A percentile compares a stretch with the other conserved stretches of the same genome.
phyloP scores from a whole-genome alignment of 2,329 filamentous ascomycete genomes.

The Tolypocladium inflatum region DNA sequence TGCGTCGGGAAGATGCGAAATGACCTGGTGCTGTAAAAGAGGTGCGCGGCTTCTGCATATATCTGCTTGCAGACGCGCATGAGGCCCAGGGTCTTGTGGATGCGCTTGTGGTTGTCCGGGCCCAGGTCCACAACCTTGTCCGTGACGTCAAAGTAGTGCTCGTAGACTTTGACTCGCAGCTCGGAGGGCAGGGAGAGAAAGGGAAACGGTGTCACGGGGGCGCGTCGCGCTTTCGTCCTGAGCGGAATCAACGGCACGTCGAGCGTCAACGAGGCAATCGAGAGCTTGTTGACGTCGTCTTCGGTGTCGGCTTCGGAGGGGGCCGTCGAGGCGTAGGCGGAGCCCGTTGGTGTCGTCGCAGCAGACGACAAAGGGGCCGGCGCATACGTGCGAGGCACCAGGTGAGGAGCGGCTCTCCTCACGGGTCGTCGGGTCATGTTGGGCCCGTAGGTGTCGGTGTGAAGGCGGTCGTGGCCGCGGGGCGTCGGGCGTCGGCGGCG shows the following conservation, averaged over 20 bases:
- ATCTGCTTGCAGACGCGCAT: constrained; percentile 52
- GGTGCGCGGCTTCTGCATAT: constrained; percentile 52
- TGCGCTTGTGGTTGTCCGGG: constrained; percentile 52
- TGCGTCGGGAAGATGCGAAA: constrained; percentile 60
- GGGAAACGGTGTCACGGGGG: constrained; percentile 40
- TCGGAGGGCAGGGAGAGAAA: constrained; percentile 63
- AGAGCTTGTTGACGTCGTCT: constrained; percentile 28
- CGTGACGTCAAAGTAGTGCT: constrained; percentile 45
- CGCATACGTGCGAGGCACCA: constrained; percentile 19
- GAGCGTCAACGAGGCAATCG: constrained; percentile 34
- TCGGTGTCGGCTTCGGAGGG: constrained; percentile 28
- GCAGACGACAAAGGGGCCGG: constrained; percentile 12
- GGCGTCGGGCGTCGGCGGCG: not conserved
- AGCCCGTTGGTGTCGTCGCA: constrained; percentile 24
- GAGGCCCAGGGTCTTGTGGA: constrained; percentile 50
- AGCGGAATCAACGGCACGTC: constrained; percentile 23
- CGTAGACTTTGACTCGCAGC: constrained; percentile 60
- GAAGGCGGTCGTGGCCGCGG: not conserved
- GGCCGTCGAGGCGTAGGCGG: constrained; percentile 25
- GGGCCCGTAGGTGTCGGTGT: not conserved
- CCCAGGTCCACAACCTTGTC: constrained; percentile 56
- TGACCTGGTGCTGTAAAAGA: constrained; percentile 54
- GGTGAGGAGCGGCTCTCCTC: constrained; percentile 10
- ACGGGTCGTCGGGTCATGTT: constrained; percentile 14
- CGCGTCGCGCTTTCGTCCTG: constrained; percentile 18